phyloP scores from a whole-genome alignment of 768 basidiomycete genomes.

The Tylopilus rubrobrunneus region DNA sequence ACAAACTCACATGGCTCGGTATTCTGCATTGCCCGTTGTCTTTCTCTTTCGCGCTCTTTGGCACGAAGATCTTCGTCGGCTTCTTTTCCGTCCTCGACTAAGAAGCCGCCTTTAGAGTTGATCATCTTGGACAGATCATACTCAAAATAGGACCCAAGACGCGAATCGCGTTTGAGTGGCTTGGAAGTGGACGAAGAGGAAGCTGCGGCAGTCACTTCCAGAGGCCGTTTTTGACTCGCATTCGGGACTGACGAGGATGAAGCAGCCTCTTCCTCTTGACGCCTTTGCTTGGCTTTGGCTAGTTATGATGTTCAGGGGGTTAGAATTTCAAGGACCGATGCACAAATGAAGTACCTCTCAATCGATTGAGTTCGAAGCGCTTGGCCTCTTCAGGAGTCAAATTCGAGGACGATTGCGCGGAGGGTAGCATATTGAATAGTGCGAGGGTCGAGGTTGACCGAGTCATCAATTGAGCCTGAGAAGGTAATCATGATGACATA shows the following conservation, averaged over 20 bases:
- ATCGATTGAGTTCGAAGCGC: constrained; percentile 72
- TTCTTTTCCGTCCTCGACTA: constrained; percentile 85
- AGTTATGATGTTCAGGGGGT: constrained; percentile 5
- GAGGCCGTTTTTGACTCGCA: constrained; percentile 71
- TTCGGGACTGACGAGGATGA: constrained; percentile 49
- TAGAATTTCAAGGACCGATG: neutral
- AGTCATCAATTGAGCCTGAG: neutral
- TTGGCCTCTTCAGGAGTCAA: constrained; percentile 67
- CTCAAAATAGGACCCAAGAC: constrained; percentile 90
- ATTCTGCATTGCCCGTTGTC: constrained; percentile 70
- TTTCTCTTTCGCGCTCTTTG: constrained; percentile 80
- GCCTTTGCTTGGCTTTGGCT: constrained; percentile 77
- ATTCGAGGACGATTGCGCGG: constrained; percentile 15
- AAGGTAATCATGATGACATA: constrained; percentile 11
- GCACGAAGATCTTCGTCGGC: constrained; percentile 69
- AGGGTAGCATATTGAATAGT: neutral
- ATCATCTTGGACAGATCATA: constrained; percentile 97
- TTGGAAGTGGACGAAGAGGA: constrained; percentile 61
- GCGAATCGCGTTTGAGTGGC: constrained; percentile 64
- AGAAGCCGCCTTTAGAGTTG: constrained; percentile 93
- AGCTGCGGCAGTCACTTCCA: constrained; percentile 52
- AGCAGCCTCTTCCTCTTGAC: constrained; percentile 52
- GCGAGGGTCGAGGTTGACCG: too few species aligned
- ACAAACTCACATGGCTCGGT: constrained; percentile 59
- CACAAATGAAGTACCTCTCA: constrained; percentile 51